Conservation (phyloP, 768 basidiomycete genomes). For the Tremella mesenterica region DNA sequence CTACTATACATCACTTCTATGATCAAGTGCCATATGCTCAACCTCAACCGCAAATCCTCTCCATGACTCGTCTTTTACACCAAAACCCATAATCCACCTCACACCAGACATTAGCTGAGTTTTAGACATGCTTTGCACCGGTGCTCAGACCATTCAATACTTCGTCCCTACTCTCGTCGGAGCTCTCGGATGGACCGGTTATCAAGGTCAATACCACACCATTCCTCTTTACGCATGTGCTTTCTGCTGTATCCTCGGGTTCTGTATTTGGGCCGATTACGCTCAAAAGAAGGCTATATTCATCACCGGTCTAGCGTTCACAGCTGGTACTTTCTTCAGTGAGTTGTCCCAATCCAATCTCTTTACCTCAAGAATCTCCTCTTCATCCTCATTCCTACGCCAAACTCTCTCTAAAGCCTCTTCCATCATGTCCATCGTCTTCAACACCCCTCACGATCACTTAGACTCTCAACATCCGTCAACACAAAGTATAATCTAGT, state of each 20-base stretch:
- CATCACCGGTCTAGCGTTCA: conserved; percentile 20
- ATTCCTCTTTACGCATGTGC: conserved; percentile 38
- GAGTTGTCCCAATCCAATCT: no score
- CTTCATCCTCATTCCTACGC: neutral
- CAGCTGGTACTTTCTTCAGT: conserved; percentile 39
- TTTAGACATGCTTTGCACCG: conserved; percentile 45
- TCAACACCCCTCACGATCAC: neutral
- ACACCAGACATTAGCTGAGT: no score
- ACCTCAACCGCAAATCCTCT: no score
- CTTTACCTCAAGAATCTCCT: conserved; percentile 20
- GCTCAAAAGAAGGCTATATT: conserved; percentile 38
- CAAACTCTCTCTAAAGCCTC: no score
- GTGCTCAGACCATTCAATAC: conserved; percentile 41
- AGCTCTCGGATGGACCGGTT: conserved; percentile 36
- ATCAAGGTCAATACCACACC: conserved; percentile 41
- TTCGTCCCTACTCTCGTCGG: conserved; percentile 38
- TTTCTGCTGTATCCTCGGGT: conserved; percentile 32
- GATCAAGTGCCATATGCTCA: no score
- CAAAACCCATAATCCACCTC: no score
- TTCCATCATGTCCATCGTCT: no score
- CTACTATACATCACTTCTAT: no score
- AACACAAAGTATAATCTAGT: no score
- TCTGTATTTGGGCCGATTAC: conserved; percentile 41
- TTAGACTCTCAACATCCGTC: neutral
- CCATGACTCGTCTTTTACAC: no score